Evolutionary conservation across 768 basidiomycete genomes (phyloP).

Genomic region (Psilocybe cyanescens): DNA sequence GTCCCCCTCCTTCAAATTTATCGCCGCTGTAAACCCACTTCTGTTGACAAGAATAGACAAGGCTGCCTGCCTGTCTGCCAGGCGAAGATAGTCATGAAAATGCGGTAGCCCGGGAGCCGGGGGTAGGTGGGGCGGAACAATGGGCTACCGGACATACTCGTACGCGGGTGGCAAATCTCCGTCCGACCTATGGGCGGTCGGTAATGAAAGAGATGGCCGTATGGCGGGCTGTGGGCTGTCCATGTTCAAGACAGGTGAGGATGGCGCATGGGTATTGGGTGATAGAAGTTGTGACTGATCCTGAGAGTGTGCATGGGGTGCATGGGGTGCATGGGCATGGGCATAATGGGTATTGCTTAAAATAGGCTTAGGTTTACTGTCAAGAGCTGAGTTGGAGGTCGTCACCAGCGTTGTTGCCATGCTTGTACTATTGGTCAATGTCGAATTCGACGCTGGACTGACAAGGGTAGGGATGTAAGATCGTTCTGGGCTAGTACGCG

Average conservation of each 20-base stretch:
- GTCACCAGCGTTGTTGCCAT: not conserved
- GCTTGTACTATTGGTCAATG: not conserved
- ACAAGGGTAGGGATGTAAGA: not conserved
- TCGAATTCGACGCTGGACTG: not conserved
- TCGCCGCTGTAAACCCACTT: constrained; percentile 1
- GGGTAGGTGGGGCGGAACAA: not conserved
- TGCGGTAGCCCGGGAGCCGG: not conserved
- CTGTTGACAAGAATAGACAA: not conserved
- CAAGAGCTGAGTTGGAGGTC: not conserved
- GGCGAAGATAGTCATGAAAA: not conserved
- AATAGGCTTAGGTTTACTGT: not conserved
- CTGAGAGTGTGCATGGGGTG: not conserved
- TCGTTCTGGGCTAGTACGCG: not conserved
- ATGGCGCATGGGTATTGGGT: not conserved
- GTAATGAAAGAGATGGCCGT: not conserved
- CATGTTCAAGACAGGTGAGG: not conserved
- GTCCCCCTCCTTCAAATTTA: not conserved
- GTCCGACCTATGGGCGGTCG: not conserved
- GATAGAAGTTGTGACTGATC: not conserved
- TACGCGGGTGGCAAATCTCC: constrained; percentile 9
- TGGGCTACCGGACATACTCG: constrained; percentile 8
- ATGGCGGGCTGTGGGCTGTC: not conserved
- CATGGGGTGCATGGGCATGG: not conserved
- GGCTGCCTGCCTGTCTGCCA: not conserved
- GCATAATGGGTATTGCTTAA: not conserved